phyloP scores from a whole-genome alignment of 164 flowering plant species.

The Aristolochia californica region DNA sequence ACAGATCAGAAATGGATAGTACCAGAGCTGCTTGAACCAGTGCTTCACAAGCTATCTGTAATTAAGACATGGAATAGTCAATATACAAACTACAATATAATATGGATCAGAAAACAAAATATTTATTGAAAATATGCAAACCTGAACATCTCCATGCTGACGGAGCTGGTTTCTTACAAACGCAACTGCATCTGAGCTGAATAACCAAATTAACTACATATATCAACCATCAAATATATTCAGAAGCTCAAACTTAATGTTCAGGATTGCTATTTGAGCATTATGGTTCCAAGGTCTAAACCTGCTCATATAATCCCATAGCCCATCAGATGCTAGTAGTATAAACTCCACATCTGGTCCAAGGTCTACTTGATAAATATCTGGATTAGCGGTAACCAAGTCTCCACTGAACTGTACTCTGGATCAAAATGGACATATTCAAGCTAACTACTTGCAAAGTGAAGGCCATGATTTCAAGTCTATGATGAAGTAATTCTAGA shows the following conservation, averaged over 20 bases:
- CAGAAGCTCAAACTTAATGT: not conserved
- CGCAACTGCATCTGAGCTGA: constrained; percentile 51
- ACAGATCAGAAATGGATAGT: constrained; percentile 6
- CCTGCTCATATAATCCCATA: constrained; percentile 98
- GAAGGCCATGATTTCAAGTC: not conserved
- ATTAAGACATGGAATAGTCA: not conserved
- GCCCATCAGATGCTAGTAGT: constrained; percentile 87
- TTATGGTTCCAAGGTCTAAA: constrained; percentile 8
- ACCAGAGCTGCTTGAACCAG: constrained; percentile 80
- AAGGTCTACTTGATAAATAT: constrained; percentile 49
- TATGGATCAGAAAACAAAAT: not conserved
- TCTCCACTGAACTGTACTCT: constrained; percentile 63
- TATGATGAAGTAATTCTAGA: not conserved
- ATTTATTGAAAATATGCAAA: too few species aligned
- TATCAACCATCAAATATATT: not conserved
- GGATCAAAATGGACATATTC: constrained; percentile 5
- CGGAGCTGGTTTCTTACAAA: constrained; percentile 80
- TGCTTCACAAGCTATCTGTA: constrained; percentile 80
- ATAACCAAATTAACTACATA: constrained; percentile 1
- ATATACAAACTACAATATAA: not conserved
- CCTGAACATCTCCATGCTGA: constrained; percentile 89
- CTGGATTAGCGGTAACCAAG: constrained; percentile 73
- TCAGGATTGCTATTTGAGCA: not conserved
- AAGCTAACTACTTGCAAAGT: not conserved
- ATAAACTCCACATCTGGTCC: constrained; percentile 76